A percentile compares a stretch with the other conserved stretches of the same genome.
These are phyloP conservation scores for Acrocalymma vagum DNA, from an alignment of 2,329 filamentous ascomycete species.

Conservation along the genomic window DNA sequence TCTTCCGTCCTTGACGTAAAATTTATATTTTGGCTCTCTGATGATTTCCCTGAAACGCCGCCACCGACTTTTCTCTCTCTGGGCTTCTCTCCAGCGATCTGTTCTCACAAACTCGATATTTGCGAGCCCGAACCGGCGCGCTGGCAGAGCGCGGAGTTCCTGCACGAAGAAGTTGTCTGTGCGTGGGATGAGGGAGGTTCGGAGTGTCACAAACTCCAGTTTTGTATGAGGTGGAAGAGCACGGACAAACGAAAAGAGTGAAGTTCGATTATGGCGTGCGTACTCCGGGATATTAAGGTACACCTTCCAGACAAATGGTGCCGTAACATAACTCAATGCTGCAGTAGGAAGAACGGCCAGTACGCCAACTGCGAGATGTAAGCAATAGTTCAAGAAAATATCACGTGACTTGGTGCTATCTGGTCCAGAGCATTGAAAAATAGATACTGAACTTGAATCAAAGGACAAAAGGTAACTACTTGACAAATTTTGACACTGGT, in stretches of 20 bases:
- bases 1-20: constrained; percentile 45
- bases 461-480: no score
- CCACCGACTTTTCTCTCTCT: constrained; percentile 26
- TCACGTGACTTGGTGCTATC: no score
- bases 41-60: constrained; percentile 30
- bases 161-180: constrained; percentile 35
- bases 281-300: constrained; percentile 40
- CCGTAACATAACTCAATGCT: constrained; percentile 42
- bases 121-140: constrained; percentile 35
- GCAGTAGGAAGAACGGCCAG: constrained; percentile 41
- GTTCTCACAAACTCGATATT: constrained; percentile 42
- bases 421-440: no score
- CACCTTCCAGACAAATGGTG: constrained; percentile 46
- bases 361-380: constrained; percentile 30
- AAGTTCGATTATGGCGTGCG: constrained; percentile 31
- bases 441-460: no score
- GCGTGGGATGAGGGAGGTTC: constrained; percentile 42
- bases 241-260: constrained; percentile 35
- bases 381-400: constrained; percentile 1
- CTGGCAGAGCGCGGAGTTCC: constrained; percentile 42
- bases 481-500: no score
- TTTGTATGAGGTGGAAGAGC: constrained; percentile 29
- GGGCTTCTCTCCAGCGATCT: constrained; percentile 23
- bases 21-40: constrained; percentile 42
- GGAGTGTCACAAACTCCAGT: constrained; percentile 46